Evolutionary conservation across 768 basidiomycete species (phyloP), one percentile per base, ranked within the genome.

Genomic region (Serendipita sp.): DNA sequence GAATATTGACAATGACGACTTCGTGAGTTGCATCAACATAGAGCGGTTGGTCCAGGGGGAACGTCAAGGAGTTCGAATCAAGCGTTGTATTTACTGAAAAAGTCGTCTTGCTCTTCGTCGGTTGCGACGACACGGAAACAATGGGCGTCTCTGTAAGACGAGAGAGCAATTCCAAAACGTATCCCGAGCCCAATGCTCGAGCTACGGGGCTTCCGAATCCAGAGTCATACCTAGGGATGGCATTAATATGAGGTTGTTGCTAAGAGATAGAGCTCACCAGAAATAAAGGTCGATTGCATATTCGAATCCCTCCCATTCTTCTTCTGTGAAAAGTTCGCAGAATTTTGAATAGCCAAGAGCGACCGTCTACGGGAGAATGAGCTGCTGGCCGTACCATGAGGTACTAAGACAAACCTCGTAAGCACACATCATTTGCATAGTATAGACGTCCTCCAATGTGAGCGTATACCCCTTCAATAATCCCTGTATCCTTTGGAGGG

Each of bases 261-360:
- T 72, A 13, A 33, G 44, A 5, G 16, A 29, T 16, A 27, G 74
- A 31, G 63, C 63, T 52, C 62, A 71, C 85, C 86, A 87, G 76
- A 86, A 87, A 67, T 69, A 72, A 10, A 86, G 72, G 68, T 88
- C 87, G 66, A 87, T 74, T 82, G 86, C 79, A 66, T 96, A 95
- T 71, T 90, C 81, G 72, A 92, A 95, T 0, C 91, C 91, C 71
- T 88, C 85, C 93, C 92, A 97, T 73, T 96, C 93, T 48, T 89
- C 84, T 69, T 86, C 80, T 0, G 90, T 91, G 73, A 97, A 97
- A 2, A 96, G 76, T 64, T 85, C 83, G 67, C 92, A 97, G 75
- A 94, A 97, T 75, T 67, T 86, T 15, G 90, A 92, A 71, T 91
- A 94, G 6, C 91, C 92, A 10, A 95, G 78, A 0, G 91, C 88